Percentiles rank a stretch among this genome's conserved stretches.
Conservation (phyloP, 2,329 filamentous ascomycete genomes). For the Penicillium italicum region DNA sequence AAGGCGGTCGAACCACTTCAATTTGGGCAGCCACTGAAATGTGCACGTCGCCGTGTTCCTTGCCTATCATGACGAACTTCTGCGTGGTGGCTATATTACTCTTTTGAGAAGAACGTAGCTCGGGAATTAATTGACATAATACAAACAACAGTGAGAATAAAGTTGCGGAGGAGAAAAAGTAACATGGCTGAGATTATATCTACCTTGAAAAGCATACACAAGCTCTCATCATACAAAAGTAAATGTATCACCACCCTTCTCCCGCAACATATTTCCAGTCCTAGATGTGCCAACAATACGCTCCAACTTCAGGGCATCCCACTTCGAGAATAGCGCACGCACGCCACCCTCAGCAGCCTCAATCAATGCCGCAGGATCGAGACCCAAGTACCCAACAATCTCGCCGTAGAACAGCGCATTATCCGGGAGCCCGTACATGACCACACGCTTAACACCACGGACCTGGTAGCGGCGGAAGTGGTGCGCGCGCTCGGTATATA, state of each 20-base stretch:
- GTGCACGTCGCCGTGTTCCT: too few relatives aligned
- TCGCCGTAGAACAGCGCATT: slow-evolving; percentile 60
- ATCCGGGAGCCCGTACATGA: slow-evolving; percentile 87
- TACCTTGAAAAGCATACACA: not conserved
- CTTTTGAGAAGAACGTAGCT: too few relatives aligned
- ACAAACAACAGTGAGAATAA: not conserved
- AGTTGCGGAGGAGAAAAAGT: not conserved
- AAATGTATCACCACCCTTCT: slow-evolving; percentile 82
- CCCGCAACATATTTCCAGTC: slow-evolving; percentile 76
- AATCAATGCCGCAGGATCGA: slow-evolving; percentile 51
- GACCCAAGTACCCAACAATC: slow-evolving; percentile 40
- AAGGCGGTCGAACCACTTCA: too few relatives aligned
- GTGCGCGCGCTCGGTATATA: slow-evolving; percentile 95
- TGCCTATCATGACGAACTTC: too few relatives aligned
- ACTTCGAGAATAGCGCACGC: slow-evolving; percentile 72
- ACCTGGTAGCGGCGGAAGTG: slow-evolving; percentile 89
- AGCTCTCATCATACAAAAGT: slow-evolving; percentile 71
- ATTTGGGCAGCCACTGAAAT: too few relatives aligned
- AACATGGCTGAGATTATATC: not conserved
- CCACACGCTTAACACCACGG: slow-evolving; percentile 74
- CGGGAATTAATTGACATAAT: too few relatives aligned
- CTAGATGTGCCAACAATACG: slow-evolving; percentile 78
- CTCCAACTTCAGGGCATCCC: slow-evolving; percentile 85
- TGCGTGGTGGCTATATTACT: too few relatives aligned
- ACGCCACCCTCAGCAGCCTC: slow-evolving; percentile 55